These are phyloP conservation scores for Chrysosporium queenslandicum DNA, from an alignment of 2,329 filamentous ascomycete genomes.

Conservation along the genomic window DNA sequence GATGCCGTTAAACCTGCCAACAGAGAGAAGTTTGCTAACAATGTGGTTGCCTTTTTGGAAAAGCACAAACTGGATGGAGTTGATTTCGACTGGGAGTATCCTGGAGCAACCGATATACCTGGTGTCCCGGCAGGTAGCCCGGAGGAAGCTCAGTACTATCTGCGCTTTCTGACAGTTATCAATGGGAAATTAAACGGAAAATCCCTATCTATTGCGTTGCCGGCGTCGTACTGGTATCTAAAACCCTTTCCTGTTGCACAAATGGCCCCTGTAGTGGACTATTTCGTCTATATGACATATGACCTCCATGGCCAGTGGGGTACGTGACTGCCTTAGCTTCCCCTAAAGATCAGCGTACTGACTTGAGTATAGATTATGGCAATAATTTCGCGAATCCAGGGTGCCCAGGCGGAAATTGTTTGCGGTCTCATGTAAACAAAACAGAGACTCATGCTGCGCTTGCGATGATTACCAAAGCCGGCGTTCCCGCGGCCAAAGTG, in stretches of 20 bases:
- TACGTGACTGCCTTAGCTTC: no score
- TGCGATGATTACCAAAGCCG: slow-evolving; percentile 33
- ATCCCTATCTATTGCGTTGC: slow-evolving; percentile 22
- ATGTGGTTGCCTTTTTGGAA: slow-evolving; percentile 33
- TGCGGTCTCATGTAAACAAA: slow-evolving; percentile 33
- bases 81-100: slow-evolving; percentile 33
- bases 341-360: no score
- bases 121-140: slow-evolving; percentile 22
- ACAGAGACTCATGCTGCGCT: slow-evolving; percentile 31
- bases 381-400: slow-evolving; percentile 11
- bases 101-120: slow-evolving; percentile 28
- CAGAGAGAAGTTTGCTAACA: slow-evolving; percentile 28
- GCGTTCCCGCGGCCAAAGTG: slow-evolving; percentile 27
- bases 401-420: slow-evolving; percentile 25
- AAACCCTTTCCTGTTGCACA: slow-evolving; percentile 22
- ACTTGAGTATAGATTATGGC: no score
- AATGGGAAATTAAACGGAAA: no score
- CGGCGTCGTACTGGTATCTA: slow-evolving; percentile 28
- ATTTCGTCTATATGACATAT: slow-evolving; percentile 32
- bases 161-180: slow-evolving; percentile 16
- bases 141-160: background rate
- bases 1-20: slow-evolving; percentile 31
- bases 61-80: slow-evolving; percentile 34
- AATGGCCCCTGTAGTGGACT: slow-evolving; percentile 25
- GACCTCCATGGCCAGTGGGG: slow-evolving; percentile 26